phyloP scores from a whole-genome alignment of 2,329 filamentous ascomycete genomes.

The Aspergillus clavatus region DNA sequence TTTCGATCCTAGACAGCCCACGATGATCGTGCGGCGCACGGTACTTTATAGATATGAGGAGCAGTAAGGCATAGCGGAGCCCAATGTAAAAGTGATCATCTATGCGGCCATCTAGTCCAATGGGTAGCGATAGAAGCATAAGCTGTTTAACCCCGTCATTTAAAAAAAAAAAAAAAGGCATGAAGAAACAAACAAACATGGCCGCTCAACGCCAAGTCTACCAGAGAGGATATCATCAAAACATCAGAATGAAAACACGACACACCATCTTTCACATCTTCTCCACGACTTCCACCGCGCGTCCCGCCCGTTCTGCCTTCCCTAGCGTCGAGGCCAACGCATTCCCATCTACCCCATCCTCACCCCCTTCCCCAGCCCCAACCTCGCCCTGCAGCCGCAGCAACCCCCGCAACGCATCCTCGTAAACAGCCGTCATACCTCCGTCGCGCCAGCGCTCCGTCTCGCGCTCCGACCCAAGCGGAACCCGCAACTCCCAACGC shows the following conservation, averaged over 20 bases:
- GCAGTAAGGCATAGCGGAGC: conserved; percentile 5
- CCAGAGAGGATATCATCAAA: conserved; percentile 6
- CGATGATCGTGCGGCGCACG: conserved; percentile 13
- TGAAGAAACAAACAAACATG: too few species aligned
- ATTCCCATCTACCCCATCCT: conserved; percentile 25
- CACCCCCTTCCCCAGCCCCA: conserved; percentile 14
- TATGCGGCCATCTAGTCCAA: not conserved
- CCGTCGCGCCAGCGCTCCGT: conserved; percentile 38
- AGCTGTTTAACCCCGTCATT: too few species aligned
- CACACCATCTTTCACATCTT: conserved; percentile 33
- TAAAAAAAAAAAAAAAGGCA: too few species aligned
- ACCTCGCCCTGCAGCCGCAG: conserved; percentile 37
- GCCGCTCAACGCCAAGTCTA: not conserved
- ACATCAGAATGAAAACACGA: conserved; percentile 5
- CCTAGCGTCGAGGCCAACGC: conserved; percentile 44
- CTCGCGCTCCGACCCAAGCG: conserved; percentile 31
- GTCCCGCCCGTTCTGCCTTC: conserved; percentile 43
- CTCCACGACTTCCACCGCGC: conserved; percentile 45
- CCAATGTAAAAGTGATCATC: conserved; percentile 7
- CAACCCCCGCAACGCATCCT: conserved; percentile 36
- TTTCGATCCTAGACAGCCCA: conserved; percentile 14
- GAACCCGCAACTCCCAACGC: conserved; percentile 29
- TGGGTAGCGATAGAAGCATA: not conserved
- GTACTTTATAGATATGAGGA: conserved; percentile 16
- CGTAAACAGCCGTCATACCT: conserved; percentile 41